Evolutionary conservation across 2,329 filamentous ascomycete genomes (phyloP), one percentile per base, ranked within the genome.

Genomic region (Colletotrichum lupini): DNA sequence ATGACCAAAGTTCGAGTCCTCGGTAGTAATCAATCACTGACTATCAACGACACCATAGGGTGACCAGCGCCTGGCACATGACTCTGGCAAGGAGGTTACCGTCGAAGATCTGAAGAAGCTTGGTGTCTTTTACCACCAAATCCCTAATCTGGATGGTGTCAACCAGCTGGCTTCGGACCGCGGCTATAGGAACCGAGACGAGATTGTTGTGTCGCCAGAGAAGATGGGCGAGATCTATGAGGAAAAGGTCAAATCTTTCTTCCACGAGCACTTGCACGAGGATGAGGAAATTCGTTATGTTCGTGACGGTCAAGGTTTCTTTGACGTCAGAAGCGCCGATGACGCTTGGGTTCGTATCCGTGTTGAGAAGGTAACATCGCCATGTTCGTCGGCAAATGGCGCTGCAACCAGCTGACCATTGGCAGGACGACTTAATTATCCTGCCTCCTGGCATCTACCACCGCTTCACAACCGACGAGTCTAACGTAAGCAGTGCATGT

Each of bases 271-370:
- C 82, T 83, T 99, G 78, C 97, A 99, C 81, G 97, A 99, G 86
- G 97, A 99, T 78, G 97, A 99, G 85, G 97, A 99, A 88, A 99
- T 99, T 77, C 89, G 97, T 60, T 99, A 98, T 80, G 95, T 99
- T 77, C 88, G 95, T 37, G 95, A 93, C 74, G 97, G 97, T 0
- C 89, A 90, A 68, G 97, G 97, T 0, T 99, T 93, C 83, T 99
- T 99, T 81, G 97, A 99, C 83, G 95, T 99, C 3, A 88, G 97
- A 61, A 92, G 91, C 79, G 87, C 93, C 82, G 90, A 89, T 24
- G 96, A 98, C 80, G 91, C 93, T 76, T 99, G 97, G 97, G 91
- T 99, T 72, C 88, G 97, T 72, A 95, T 99, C 74, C 86, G 88
- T 79, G 85, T 99, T 70, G 93, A 93, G 82, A 97, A 97, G 87